Conservation (phyloP, 371 early-diverging fungal species). For the Funneliformis caledonium region DNA sequence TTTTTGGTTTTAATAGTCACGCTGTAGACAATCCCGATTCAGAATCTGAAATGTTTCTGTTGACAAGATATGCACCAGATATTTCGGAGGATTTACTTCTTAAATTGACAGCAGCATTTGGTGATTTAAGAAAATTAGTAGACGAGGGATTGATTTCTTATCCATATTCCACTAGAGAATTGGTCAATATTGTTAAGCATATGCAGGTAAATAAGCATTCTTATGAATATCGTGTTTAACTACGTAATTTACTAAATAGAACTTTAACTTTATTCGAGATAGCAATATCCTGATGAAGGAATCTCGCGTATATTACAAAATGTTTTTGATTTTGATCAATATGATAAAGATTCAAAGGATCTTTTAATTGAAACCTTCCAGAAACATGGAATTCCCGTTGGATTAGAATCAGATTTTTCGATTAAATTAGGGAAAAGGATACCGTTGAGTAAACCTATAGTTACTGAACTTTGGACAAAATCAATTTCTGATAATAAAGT, state of each 20-base stretch:
- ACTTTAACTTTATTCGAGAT: neutral
- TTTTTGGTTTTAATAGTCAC: conserved; percentile 47
- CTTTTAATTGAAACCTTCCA: conserved; percentile 74
- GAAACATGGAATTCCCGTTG: conserved; percentile 80
- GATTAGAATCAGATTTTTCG: conserved; percentile 73
- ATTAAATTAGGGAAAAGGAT: conserved; percentile 65
- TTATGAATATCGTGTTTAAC: neutral
- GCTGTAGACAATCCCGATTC: conserved; percentile 84
- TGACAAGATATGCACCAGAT: conserved; percentile 75
- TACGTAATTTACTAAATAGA: neutral
- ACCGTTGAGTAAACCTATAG: conserved; percentile 56
- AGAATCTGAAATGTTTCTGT: conserved; percentile 73
- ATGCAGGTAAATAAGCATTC: conserved; percentile 56
- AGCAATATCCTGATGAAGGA: conserved; percentile 70
- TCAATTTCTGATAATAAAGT: conserved; percentile 34
- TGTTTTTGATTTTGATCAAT: conserved; percentile 87
- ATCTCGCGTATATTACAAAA: conserved; percentile 77
- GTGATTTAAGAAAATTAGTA: conserved; percentile 73
- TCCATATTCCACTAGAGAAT: conserved; percentile 87
- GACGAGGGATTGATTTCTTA: conserved; percentile 82
- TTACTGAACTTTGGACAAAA: conserved; percentile 69
- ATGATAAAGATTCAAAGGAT: conserved; percentile 67
- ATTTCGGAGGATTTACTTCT: conserved; percentile 69
- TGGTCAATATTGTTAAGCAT: conserved; percentile 81
- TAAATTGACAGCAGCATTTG: conserved; percentile 74